Conservation (phyloP, 495 filamentous ascomycete species). For the Neurospora sp. region DNA sequence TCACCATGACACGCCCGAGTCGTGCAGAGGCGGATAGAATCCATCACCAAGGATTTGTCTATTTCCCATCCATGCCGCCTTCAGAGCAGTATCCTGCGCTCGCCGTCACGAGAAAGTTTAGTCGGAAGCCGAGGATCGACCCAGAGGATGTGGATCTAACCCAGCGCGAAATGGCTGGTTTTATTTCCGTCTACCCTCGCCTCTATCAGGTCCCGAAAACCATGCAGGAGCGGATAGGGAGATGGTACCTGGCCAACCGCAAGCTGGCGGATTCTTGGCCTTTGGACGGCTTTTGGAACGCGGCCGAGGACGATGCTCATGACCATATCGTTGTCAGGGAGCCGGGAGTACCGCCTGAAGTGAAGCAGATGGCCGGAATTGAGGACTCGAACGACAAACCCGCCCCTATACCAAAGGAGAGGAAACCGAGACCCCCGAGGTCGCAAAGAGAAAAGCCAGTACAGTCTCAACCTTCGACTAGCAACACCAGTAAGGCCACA, state of each 20-base stretch:
- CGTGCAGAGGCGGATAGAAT: background rate
- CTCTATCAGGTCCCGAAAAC: slow-evolving; percentile 6
- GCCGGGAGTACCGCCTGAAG: background rate
- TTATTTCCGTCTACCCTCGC: slow-evolving; percentile 4
- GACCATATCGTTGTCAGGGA: background rate
- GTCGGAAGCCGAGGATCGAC: background rate
- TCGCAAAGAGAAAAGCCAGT: background rate
- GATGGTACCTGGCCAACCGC: background rate
- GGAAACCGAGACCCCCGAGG: background rate
- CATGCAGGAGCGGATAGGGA: background rate
- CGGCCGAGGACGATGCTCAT: background rate
- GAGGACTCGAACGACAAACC: background rate
- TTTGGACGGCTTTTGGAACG: background rate
- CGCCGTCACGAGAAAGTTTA: background rate
- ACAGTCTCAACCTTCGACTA: background rate
- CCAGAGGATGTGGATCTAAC: background rate
- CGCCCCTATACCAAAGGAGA: background rate
- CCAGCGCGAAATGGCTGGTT: background rate
- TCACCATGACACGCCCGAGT: background rate
- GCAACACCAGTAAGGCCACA: background rate
- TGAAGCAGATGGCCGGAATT: background rate
- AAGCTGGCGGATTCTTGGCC: background rate
- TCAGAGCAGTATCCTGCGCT: background rate
- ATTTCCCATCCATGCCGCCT: background rate
- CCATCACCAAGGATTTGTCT: background rate